Conservation (phyloP, 2,329 filamentous ascomycete species). For the Cadophora sp. region DNA sequence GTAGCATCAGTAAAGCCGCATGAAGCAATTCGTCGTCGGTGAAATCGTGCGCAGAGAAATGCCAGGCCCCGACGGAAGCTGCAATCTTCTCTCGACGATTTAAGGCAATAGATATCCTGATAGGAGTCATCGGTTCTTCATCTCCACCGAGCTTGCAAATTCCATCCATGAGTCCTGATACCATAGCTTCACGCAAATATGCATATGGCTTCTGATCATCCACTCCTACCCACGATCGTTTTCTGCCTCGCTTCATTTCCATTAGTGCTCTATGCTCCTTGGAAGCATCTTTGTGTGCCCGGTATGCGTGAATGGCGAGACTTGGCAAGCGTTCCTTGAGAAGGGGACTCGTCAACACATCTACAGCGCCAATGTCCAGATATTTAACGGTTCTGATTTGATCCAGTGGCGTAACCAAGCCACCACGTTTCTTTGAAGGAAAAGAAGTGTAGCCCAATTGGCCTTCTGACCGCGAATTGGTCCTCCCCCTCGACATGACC, state of each 20-base stretch:
- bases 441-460: conserved; percentile 33
- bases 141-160: conserved; percentile 76
- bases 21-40: conserved; percentile 89
- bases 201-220: conserved; percentile 86
- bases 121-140: conserved; percentile 67
- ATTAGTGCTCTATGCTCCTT: conserved; percentile 76
- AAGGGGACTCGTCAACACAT: conserved; percentile 84
- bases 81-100: conserved; percentile 72
- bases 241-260: conserved; percentile 76
- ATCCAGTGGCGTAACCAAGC: conserved; percentile 51
- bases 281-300: conserved; percentile 76
- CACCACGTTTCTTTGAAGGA: conserved; percentile 36
- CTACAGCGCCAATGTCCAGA: conserved; percentile 83
- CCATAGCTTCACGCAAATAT: conserved; percentile 92
- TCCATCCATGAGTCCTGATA: conserved; percentile 85
- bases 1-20: conserved; percentile 85
- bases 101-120: conserved; percentile 71
- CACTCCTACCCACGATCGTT: conserved; percentile 90
- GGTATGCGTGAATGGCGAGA: conserved; percentile 83
- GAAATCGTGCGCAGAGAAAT: conserved; percentile 89
- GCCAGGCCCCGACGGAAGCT: conserved; percentile 74
- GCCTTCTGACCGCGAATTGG: conserved; percentile 33
- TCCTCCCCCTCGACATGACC: conserved; percentile 30
- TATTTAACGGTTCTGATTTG: conserved; percentile 70
- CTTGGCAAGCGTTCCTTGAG: conserved; percentile 75